Evolutionary conservation across 495 filamentous ascomycete species (phyloP).

Genomic region (Pyronema omphalodes): DNA sequence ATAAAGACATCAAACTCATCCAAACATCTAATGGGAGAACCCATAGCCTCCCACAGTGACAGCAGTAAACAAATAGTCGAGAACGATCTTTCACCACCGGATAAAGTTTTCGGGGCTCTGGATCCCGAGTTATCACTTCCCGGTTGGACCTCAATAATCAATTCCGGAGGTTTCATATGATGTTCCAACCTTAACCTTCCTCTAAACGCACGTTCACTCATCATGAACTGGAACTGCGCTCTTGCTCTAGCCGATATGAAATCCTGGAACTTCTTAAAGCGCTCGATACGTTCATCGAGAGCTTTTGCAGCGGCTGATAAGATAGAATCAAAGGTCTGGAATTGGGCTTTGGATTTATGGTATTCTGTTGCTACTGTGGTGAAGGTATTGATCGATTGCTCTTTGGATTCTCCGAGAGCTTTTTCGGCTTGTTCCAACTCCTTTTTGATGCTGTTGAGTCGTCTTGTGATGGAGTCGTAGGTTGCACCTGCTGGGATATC

Average conservation of each 20-base stretch:
- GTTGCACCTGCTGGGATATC: constrained; percentile 53
- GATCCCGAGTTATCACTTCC: constrained; percentile 42
- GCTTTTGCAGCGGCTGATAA: constrained; percentile 19
- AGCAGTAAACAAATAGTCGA: constrained; percentile 87
- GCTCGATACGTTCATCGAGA: constrained; percentile 41
- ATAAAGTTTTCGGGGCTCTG: constrained; percentile 74
- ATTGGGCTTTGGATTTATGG: constrained; percentile 27
- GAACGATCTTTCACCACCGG: constrained; percentile 93
- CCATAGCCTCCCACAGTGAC: constrained; percentile 95
- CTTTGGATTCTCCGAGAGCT: constrained; percentile 44
- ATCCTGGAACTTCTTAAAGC: constrained; percentile 64
- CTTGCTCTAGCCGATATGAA: constrained; percentile 70
- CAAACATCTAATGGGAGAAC: constrained; percentile 77
- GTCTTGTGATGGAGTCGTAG: constrained; percentile 39
- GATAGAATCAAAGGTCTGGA: constrained; percentile 35
- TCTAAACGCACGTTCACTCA: constrained; percentile 75
- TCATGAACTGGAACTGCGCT: constrained; percentile 67
- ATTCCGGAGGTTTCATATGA: constrained; percentile 46
- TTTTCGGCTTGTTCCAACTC: constrained; percentile 36
- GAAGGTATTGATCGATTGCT: constrained; percentile 41
- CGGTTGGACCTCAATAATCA: constrained; percentile 70
- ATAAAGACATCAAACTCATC: constrained; percentile 99
- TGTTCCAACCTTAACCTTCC: constrained; percentile 68
- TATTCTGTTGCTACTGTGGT: constrained; percentile 28
- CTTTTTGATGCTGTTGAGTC: constrained; percentile 38